Conservation (phyloP, 768 basidiomycete genomes). For the Cystofilobasidium bisporidii region DNA sequence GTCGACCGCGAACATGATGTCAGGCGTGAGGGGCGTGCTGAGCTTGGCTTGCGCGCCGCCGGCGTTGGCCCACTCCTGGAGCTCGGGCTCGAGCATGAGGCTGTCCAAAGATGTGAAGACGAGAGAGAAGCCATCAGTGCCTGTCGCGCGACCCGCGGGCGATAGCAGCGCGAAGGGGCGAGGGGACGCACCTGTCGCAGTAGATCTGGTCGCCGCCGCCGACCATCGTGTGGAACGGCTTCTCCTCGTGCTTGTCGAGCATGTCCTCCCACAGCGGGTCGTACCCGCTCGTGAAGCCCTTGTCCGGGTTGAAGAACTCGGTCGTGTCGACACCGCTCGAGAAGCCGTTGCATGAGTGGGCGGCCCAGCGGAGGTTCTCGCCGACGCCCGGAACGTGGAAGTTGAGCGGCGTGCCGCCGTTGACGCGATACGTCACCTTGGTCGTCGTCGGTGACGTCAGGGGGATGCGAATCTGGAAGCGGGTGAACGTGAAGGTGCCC, state of each 20-base stretch:
- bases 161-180: no score
- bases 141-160: no score
- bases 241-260: constrained; percentile 64
- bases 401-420: constrained; percentile 61
- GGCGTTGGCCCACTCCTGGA: constrained; percentile 58
- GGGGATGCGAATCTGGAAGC: constrained; percentile 77
- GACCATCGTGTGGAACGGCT: constrained; percentile 71
- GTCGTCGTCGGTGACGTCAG: constrained; percentile 44
- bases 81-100: constrained; percentile 58
- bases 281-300: constrained; percentile 15
- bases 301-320: constrained; percentile 19
- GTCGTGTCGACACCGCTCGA: constrained; percentile 72
- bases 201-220: constrained; percentile 67
- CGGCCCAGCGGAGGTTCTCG: constrained; percentile 85
- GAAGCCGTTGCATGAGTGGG: constrained; percentile 48
- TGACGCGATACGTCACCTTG: constrained; percentile 75
- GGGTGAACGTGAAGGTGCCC: constrained; percentile 87
- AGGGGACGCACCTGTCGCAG: constrained; percentile 43
- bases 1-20: constrained; percentile 67
- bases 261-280: constrained; percentile 72
- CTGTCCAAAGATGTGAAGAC: background rate
- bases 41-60: constrained; percentile 52
- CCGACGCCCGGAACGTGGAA: constrained; percentile 72
- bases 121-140: no score
- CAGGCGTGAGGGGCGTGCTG: constrained; percentile 53